Evolutionary conservation across 108 stramenopile species (phyloP).

Genomic region (Skeletonema costatum): DNA sequence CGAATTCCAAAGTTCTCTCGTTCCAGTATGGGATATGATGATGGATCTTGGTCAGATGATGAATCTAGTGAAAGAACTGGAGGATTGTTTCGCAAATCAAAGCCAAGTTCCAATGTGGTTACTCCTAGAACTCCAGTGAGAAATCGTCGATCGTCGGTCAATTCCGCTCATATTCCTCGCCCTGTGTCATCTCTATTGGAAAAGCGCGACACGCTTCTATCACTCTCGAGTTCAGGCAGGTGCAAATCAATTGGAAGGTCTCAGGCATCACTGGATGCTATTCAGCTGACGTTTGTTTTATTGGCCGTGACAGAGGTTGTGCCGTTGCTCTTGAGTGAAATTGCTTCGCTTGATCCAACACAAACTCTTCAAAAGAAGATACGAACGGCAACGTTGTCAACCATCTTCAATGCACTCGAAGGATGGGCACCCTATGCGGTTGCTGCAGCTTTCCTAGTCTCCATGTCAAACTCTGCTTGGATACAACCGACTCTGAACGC

Average conservation of each 20-base stretch:
- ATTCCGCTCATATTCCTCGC: constrained; percentile 12
- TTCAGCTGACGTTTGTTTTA: constrained; percentile 46
- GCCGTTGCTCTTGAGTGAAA: constrained; percentile 23
- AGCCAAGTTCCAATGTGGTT: neutral
- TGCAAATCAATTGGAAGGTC: constrained; percentile 54
- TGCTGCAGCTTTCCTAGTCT: constrained; percentile 50
- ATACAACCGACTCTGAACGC: constrained; percentile 32
- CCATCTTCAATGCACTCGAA: constrained; percentile 26
- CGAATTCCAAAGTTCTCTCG: constrained; percentile 27
- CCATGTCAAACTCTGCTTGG: constrained; percentile 37
- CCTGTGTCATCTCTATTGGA: constrained; percentile 37
- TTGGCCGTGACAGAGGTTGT: constrained; percentile 42
- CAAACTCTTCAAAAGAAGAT: constrained; percentile 6
- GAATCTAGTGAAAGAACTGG: constrained; percentile 21
- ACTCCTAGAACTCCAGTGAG: neutral
- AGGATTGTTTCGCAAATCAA: neutral
- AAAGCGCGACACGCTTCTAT: constrained; percentile 37
- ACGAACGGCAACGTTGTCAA: constrained; percentile 21
- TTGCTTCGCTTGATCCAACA: neutral
- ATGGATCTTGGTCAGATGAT: constrained; percentile 50
- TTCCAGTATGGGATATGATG: constrained; percentile 22
- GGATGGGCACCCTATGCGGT: constrained; percentile 71
- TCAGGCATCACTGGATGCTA: constrained; percentile 55
- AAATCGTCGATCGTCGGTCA: neutral
- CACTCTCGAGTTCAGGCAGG: constrained; percentile 11